These are phyloP conservation scores for Rachicladosporium sp. DNA, from an alignment of 2,329 filamentous ascomycete genomes.

Conservation along the genomic window DNA sequence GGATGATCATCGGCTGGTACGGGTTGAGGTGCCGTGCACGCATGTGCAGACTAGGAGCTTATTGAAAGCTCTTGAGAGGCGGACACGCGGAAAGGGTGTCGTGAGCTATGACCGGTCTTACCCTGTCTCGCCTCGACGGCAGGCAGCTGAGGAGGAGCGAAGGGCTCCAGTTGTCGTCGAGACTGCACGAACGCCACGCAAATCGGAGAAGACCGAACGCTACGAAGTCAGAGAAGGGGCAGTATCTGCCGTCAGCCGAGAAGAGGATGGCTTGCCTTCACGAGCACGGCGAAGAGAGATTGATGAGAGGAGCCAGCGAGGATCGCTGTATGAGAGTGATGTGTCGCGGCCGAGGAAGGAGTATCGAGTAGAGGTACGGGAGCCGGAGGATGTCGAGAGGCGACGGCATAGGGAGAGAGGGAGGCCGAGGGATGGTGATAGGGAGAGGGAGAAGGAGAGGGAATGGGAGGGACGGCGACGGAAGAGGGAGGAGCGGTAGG, in stretches of 20 bases:
- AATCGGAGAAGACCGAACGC: conserved; percentile 6
- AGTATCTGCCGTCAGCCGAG: background rate
- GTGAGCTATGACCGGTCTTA: conserved; percentile 33
- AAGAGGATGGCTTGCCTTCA: background rate
- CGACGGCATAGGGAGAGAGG: conserved; percentile 1
- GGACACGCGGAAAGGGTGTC: background rate
- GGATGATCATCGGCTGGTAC: background rate
- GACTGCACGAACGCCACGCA: conserved; percentile 5
- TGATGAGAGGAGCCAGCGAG: conserved; percentile 2
- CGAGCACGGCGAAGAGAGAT: background rate
- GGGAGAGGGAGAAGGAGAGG: background rate
- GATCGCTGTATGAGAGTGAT: conserved; percentile 4
- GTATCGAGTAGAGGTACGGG: conserved; percentile 4
- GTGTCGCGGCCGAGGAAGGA: conserved; percentile 4
- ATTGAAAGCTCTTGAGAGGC: too few species aligned
- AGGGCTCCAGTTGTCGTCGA: conserved; percentile 7
- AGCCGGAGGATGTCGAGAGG: conserved; percentile 1
- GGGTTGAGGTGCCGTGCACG: too few species aligned
- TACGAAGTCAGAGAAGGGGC: conserved; percentile 10
- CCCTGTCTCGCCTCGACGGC: conserved; percentile 26
- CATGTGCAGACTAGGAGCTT: too few species aligned
- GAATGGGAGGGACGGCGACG: conserved; percentile 4
- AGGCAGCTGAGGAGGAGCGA: conserved; percentile 16
- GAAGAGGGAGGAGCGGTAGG: conserved; percentile 1
- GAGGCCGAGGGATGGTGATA: too few species aligned